Conservation (phyloP, 805 yeast genomes). For the Lipomyces mesembrius region DNA sequence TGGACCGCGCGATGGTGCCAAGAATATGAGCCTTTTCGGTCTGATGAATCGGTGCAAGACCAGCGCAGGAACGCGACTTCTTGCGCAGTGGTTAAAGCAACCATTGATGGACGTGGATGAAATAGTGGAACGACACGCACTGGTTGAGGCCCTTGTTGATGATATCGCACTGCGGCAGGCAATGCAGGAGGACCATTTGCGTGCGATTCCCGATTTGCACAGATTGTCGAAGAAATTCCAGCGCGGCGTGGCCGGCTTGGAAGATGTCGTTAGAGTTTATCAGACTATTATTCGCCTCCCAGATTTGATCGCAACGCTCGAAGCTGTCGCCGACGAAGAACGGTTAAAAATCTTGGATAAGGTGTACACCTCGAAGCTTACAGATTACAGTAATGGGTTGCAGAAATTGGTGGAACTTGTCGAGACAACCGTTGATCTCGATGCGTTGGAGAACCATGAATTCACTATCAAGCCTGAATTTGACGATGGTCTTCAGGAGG, state of each 20-base stretch:
- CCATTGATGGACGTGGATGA: constrained; percentile 72
- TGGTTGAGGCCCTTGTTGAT: constrained; percentile 76
- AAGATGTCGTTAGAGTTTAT: constrained; percentile 87
- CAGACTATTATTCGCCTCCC: constrained; percentile 78
- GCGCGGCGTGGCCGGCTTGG: constrained; percentile 63
- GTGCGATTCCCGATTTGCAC: constrained; percentile 80
- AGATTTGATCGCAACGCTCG: constrained; percentile 61
- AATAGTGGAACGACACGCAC: constrained; percentile 68
- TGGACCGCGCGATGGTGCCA: constrained; percentile 51
- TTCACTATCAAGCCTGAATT: constrained; percentile 87
- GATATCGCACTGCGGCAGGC: constrained; percentile 68
- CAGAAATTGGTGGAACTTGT: constrained; percentile 79
- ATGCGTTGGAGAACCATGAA: constrained; percentile 80
- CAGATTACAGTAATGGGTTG: constrained; percentile 56
- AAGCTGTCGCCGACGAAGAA: constrained; percentile 47
- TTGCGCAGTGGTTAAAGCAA: constrained; percentile 95
- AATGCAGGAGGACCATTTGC: constrained; percentile 68
- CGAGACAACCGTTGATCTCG: constrained; percentile 88
- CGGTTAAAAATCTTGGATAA: constrained; percentile 50
- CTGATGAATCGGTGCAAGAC: constrained; percentile 87
- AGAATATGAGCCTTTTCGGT: constrained; percentile 72
- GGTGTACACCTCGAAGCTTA: constrained; percentile 65
- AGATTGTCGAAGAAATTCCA: constrained; percentile 71
- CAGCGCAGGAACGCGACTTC: constrained; percentile 81
- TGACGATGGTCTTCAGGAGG: constrained; percentile 70